Base-by-base conservation (phyloP, 192 early-diverging fungal species). In the Spizellomyces sp. region DNA sequence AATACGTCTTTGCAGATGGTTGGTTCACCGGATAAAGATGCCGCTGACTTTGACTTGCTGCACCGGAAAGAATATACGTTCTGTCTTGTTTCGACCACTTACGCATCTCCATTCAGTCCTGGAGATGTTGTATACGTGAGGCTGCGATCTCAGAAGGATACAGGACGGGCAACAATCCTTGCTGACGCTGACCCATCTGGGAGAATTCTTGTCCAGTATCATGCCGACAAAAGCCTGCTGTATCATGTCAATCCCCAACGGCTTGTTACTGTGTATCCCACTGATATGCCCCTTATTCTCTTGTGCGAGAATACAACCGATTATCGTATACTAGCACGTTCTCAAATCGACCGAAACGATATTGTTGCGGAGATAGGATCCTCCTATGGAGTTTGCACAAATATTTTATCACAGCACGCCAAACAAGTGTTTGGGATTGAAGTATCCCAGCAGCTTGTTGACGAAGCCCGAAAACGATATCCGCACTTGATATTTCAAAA, bases 381-480 rank as follows among this genome's bases (percentile, higher is more conserved):
- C 27, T 69, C 67, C 2, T 69, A 69, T 36, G 67, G 67, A 9
- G 56, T 69, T 1, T 69, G 54, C 50, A 69, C 67, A 21, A 57
- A 69, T 21, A 69, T 69, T 15, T 57, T 69, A 17, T 21, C 67
- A 7, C 67, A 69, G 67, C 67, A 69, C 45, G 21, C 67, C 9
- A 58, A 56, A 8, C 15, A n/a, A 15, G 67, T 69, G 12, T 44
- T 69, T 58, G 67, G 67, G 21, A 19, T 69, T 43, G 67, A 69
- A 45, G 45, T 69, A 9, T 69, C 67, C 8, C 36, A 12, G 5
- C 7, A 14, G 43, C 56, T 69, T n/a, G 67, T 69, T n/a, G 57
- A 58, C 55, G 67, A 69, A 1, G 67, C 67, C 10, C 67, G 67
- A 9, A 58, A 57, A 44, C 9, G 67, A 15, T 57, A 58, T 21